Evolutionary conservation across 2,329 filamentous ascomycete genomes (phyloP).

Genomic region (Westerdykella sp.): DNA sequence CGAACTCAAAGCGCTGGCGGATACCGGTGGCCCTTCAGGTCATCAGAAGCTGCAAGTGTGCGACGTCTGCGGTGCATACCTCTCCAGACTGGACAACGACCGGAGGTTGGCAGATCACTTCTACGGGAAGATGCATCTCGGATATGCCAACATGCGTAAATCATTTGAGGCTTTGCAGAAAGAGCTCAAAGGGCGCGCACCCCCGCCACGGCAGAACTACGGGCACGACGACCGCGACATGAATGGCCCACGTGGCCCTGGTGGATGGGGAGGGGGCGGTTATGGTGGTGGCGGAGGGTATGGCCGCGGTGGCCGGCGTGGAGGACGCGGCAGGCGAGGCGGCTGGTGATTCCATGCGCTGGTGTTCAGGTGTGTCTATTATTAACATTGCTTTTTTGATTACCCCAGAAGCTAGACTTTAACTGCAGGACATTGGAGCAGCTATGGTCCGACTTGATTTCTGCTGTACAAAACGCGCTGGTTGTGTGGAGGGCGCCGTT

Average conservation of each 20-base stretch:
- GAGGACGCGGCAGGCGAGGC: conserved; percentile 23
- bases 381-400: conserved; percentile 10
- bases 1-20: conserved; percentile 82
- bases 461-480: conserved; percentile 6
- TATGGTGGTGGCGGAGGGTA: conserved; percentile 17
- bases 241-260: conserved; percentile 20
- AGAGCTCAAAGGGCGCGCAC: conserved; percentile 69
- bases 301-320: conserved; percentile 18
- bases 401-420: conserved; percentile 24
- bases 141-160: conserved; percentile 97
- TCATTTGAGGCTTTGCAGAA: conserved; percentile 81
- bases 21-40: conserved; percentile 86
- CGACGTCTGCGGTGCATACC: conserved; percentile 94
- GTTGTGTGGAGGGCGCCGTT: conserved; percentile 1
- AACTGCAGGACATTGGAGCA: conserved; percentile 17
- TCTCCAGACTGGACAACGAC: conserved; percentile 89
- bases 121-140: conserved; percentile 98
- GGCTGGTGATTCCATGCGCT: conserved; percentile 23
- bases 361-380: conserved; percentile 36
- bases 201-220: conserved; percentile 45
- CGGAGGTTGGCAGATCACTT: conserved; percentile 92
- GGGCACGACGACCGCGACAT: conserved; percentile 19
- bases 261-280: conserved; percentile 10
- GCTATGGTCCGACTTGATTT: conserved; percentile 2
- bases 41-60: conserved; percentile 98